These are phyloP conservation scores for Tagetes erecta DNA, from an alignment of 129 eudicot species.

Conservation along the genomic window DNA sequence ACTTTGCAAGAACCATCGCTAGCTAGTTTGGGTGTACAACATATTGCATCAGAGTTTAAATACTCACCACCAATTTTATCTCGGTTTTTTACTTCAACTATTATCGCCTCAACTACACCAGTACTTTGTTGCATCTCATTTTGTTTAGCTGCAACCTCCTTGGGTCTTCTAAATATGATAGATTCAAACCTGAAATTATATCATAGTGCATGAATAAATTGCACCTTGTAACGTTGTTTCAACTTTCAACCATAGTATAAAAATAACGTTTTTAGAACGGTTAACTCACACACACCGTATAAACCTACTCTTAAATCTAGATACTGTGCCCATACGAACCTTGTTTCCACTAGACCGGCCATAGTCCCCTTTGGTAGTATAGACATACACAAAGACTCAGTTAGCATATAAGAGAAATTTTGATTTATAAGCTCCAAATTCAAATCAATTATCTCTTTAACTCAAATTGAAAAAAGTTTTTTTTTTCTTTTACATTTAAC, in stretches of 20 bases:
- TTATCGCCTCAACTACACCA: constrained; percentile 75
- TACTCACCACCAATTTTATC: constrained; percentile 75
- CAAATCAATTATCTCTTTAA: not conserved
- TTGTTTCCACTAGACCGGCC: too few species aligned
- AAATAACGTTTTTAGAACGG: not conserved
- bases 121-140: constrained; percentile 80
- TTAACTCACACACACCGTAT: too few species aligned
- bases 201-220: not conserved
- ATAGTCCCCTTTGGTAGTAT: too few species aligned
- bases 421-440: not conserved
- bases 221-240: not conserved
- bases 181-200: constrained; percentile 69
- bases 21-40: constrained; percentile 75
- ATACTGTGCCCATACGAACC: too few species aligned
- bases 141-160: constrained; percentile 66
- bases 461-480: not conserved
- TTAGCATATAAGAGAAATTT: not conserved
- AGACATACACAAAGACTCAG: too few species aligned
- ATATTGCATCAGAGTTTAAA: constrained; percentile 61
- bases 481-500: not conserved
- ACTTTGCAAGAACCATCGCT: constrained; percentile 78
- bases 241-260: not conserved
- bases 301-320: too few species aligned
- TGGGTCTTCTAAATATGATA: constrained; percentile 62
- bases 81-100: constrained; percentile 78